Base-by-base conservation (phyloP, 73 alveolate species). In the Urostyla sp. region DNA sequence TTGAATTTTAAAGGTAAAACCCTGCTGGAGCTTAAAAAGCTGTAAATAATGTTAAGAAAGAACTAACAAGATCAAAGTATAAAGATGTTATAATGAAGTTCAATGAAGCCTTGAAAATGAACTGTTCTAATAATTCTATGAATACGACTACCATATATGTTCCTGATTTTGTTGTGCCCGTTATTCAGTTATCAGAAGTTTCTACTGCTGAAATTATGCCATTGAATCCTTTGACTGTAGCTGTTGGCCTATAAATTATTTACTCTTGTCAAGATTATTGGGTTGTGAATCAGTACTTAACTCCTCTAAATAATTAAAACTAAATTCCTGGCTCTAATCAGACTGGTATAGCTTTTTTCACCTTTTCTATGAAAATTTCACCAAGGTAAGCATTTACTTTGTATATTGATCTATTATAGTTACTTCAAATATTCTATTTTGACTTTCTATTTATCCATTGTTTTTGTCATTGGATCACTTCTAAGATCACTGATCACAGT, bases 371-470 rank as follows among this genome's bases (percentile, higher is more conserved):
- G 27, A 69, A 51, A 72, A 72, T 60, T 16, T 58, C 89, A 3
- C 87, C 86, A 3, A 27, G n/a, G n/a, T n/a, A n/a, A n/a, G n/a
- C n/a, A n/a, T n/a, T n/a, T n/a, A n/a, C n/a, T n/a, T n/a, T n/a
- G n/a, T n/a, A n/a, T n/a, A n/a, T n/a, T n/a, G n/a, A n/a, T n/a
- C n/a, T n/a, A n/a, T n/a, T n/a, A n/a, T n/a, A n/a, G 54, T 24
- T 73, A 63, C 28, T 53, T 83, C 24, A 61, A 66, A 52, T 88
- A 80, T 51, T 53, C 89, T 13, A 45, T 85, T 8, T 21, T 77
- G 10, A 78, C 96, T 0, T 90, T 90, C 82, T 90, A 90, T 51
- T 67, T 85, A 31, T 53, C 92, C 24, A 73, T 90, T 45, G 96
- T 90, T 0, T 83, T 84, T 26, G 90, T 84, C 20, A 51, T 85